Evolutionary conservation across 306 rosid genomes (phyloP).

Genomic region (Sphenostylis stenocarpa): DNA sequence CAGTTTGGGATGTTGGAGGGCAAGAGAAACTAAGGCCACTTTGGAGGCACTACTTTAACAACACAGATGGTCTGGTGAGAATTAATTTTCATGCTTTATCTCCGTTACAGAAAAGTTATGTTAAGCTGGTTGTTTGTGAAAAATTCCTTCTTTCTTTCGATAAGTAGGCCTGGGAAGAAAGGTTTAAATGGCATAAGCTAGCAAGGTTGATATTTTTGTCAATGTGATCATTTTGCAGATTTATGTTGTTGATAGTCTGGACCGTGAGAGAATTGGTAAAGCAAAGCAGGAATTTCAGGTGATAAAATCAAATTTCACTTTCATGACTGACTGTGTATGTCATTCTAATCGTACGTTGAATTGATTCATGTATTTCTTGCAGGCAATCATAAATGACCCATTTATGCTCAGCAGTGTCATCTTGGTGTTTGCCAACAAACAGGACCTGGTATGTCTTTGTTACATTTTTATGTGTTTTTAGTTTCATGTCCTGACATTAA

Average conservation of each 20-base stretch:
- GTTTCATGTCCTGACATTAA: neutral
- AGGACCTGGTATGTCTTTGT: conserved; percentile 78
- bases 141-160: no score
- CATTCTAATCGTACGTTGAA: conserved; percentile 23
- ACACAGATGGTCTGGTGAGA: conserved; percentile 88
- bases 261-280: conserved; percentile 85
- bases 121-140: neutral
- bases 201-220: neutral
- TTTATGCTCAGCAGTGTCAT: conserved; percentile 96
- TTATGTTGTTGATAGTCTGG: conserved; percentile 91
- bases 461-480: conserved; percentile 26
- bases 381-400: conserved; percentile 94
- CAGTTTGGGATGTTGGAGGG: conserved; percentile 99
- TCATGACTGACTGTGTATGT: neutral
- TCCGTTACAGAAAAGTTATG: neutral
- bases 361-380: conserved; percentile 42
- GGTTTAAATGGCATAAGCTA: neutral
- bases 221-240: conserved; percentile 57
- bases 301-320: conserved; percentile 26
- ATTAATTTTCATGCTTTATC: neutral
- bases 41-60: conserved; percentile 96
- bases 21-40: conserved; percentile 96
- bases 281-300: conserved; percentile 98
- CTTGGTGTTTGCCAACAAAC: conserved; percentile 96
- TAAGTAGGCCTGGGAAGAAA: neutral